Percentiles rank a stretch among this genome's conserved stretches.
Conservation (phyloP, 768 basidiomycete species). For the Macrocybe gigantea region DNA sequence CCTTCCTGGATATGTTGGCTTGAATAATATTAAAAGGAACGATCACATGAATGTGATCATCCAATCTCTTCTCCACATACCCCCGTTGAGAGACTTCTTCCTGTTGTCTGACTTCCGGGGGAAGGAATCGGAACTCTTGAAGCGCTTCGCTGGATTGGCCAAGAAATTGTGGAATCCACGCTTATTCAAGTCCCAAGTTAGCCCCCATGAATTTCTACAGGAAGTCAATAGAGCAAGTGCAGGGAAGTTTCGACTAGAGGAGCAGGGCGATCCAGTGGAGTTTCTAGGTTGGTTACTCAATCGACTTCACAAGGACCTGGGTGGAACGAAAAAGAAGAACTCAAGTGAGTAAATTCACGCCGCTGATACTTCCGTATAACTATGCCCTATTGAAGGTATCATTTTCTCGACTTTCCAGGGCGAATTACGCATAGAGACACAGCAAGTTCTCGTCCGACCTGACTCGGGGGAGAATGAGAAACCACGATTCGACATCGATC, state of each 20-base stretch:
- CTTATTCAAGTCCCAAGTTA: slow-evolving; percentile 96
- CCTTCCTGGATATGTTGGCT: slow-evolving; percentile 87
- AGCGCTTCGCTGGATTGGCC: slow-evolving; percentile 79
- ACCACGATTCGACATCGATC: slow-evolving; percentile 89
- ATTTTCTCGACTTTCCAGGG: slow-evolving; percentile 95
- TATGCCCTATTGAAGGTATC: slow-evolving; percentile 49
- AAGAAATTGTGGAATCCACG: slow-evolving; percentile 97
- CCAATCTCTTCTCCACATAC: slow-evolving; percentile 86
- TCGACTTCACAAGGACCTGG: slow-evolving; percentile 85
- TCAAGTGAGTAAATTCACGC: slow-evolving; percentile 59
- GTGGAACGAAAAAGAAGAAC: slow-evolving; percentile 87
- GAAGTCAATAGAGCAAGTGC: slow-evolving; percentile 87
- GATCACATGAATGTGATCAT: slow-evolving; percentile 98
- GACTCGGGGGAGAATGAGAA: slow-evolving; percentile 71
- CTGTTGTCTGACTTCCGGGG: slow-evolving; percentile 68
- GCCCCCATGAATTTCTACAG: slow-evolving; percentile 98
- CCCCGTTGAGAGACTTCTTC: slow-evolving; percentile 84
- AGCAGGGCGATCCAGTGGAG: slow-evolving; percentile 94
- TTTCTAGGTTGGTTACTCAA: slow-evolving; percentile 96
- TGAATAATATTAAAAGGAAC: slow-evolving; percentile 97
- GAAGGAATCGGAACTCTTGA: slow-evolving; percentile 82
- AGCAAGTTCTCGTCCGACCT: slow-evolving; percentile 83
- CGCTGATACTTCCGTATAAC: slow-evolving; percentile 1
- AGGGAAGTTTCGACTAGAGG: slow-evolving; percentile 89
- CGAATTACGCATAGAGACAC: slow-evolving; percentile 86